phyloP scores from a whole-genome alignment of 768 basidiomycete species.

The Kwoniella botswanensis region DNA sequence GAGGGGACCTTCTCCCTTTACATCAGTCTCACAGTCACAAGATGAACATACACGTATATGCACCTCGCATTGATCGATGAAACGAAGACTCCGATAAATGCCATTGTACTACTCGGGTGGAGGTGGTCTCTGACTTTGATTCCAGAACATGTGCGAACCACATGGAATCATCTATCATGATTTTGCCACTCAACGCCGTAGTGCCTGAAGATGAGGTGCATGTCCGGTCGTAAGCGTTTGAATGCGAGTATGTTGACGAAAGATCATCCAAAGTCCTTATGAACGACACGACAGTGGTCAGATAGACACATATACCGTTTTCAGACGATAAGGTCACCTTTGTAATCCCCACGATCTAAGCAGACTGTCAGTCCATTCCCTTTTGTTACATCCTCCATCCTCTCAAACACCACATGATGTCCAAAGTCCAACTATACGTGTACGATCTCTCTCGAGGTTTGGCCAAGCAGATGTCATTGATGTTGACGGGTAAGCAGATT shows the following conservation, averaged over 20 bases:
- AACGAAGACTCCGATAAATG: too few relatives aligned
- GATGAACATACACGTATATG: too few relatives aligned
- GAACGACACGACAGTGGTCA: neutral
- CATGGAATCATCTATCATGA: neutral
- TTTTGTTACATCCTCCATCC: neutral
- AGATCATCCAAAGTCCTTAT: neutral
- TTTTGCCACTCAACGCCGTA: neutral
- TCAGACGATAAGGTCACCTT: neutral
- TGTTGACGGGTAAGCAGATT: conserved; percentile 84
- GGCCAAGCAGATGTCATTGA: conserved; percentile 75
- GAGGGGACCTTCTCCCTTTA: too few relatives aligned
- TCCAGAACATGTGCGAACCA: neutral
- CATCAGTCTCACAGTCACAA: too few relatives aligned
- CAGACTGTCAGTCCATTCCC: neutral
- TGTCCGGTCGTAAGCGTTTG: neutral
- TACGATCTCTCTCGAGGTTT: conserved; percentile 91
- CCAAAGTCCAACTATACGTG: conserved; percentile 77
- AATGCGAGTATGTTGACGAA: neutral
- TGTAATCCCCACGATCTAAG: neutral
- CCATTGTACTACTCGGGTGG: too few relatives aligned
- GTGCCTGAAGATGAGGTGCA: neutral
- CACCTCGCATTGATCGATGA: too few relatives aligned
- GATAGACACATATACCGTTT: neutral
- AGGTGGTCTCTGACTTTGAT: neutral
- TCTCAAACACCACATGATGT: conserved; percentile 34